Percentiles rank a stretch among this genome's conserved stretches.
Evolutionary conservation across 2,329 filamentous ascomycete species (phyloP).

Genomic region (Aureobasidium namibiae): DNA sequence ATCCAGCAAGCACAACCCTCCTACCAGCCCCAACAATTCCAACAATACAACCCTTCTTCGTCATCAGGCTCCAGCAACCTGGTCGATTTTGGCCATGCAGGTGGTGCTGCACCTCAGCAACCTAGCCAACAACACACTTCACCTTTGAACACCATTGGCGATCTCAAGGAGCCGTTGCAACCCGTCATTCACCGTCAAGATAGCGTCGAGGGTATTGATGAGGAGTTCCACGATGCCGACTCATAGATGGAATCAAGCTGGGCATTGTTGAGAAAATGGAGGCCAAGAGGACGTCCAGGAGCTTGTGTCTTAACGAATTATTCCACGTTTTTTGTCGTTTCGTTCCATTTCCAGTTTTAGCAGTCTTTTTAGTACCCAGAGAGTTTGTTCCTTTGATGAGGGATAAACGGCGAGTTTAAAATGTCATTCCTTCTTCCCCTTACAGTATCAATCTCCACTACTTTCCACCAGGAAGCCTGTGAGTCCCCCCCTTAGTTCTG

Average conservation of each 20-base stretch:
- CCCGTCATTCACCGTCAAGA: slow-evolving; percentile 28
- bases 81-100: slow-evolving; percentile 28
- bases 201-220: slow-evolving; percentile 34
- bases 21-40: background rate
- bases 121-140: slow-evolving; percentile 9
- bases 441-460: too few relatives aligned
- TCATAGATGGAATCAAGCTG: background rate
- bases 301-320: too few relatives aligned
- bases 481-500: too few relatives aligned
- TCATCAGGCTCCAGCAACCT: slow-evolving; percentile 7
- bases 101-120: slow-evolving; percentile 24
- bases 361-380: too few relatives aligned
- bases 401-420: too few relatives aligned
- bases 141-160: slow-evolving; percentile 4
- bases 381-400: too few relatives aligned
- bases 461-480: too few relatives aligned
- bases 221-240: slow-evolving; percentile 42
- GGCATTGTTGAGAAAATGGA: background rate
- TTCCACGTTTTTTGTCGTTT: too few relatives aligned
- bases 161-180: slow-evolving; percentile 15
- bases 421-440: too few relatives aligned
- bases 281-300: background rate
- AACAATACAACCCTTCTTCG: background rate
- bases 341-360: too few relatives aligned
- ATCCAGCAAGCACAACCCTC: background rate